Base-by-base conservation (phyloP, 2,329 filamentous ascomycete genomes). In the Dothidotthia symphoricarpi region DNA sequence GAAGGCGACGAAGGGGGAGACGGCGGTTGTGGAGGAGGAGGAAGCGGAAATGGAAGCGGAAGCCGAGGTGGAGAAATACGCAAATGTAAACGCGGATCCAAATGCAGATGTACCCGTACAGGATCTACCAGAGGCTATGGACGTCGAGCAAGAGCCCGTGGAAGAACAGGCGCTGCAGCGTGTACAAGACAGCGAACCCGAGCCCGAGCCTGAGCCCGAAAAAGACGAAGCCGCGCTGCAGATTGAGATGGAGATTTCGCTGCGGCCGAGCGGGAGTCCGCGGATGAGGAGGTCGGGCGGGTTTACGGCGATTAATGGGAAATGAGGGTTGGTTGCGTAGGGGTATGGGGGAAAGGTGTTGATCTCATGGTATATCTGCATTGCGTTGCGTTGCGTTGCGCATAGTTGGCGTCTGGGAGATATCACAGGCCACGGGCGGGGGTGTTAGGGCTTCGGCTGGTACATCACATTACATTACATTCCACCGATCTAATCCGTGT, bases 191-290 rank as follows among this genome's bases (percentile, higher is more conserved):
- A 57, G 50, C 34, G 59, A 60, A 7, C 41, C 50, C 12, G 59
- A 61, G 19, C 51, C 59, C 14, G 63, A 64, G 31, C 47, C 50
- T 1, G 60, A 61, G 14, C n/a, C n/a, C n/a, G n/a, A n/a, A n/a
- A n/a, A n/a, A n/a, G n/a, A n/a, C n/a, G n/a, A n/a, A n/a, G n/a
- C n/a, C n/a, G n/a, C n/a, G n/a, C n/a, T 64, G 61, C 63, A 66
- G 40, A 53, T 67, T n/a, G 62, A 67, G 47, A 65, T 67, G 59
- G 63, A 67, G 43, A 67, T 67, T 3, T 57, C 58, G 37, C 47
- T 44, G 17, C 40, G 34, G 12, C 31, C 41, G 14, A 47, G 16
- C 24, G 27, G 33, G 16, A 47, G 40, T 36, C 47, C 47, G 4
- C 10, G 27, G 17, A 14, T 31, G 16, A 16, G 40, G n/a, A 39